A percentile compares a stretch with the other conserved stretches of the same genome.
These are phyloP conservation scores for Hymenotorrendiella dingleyae DNA, from an alignment of 2,329 filamentous ascomycete species.

Conservation along the genomic window DNA sequence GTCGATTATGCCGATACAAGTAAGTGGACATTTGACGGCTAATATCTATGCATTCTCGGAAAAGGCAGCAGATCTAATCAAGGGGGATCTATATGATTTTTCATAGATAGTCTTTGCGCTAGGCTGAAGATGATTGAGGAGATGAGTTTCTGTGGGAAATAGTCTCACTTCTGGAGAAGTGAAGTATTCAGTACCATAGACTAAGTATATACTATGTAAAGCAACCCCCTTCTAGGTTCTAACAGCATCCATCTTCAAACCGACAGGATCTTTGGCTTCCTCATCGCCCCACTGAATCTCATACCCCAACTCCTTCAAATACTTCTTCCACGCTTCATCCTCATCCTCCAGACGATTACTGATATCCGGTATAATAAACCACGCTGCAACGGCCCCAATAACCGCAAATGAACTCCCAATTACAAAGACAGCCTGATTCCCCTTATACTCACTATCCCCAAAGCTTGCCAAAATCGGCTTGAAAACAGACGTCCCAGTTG, in stretches of 20 bases:
- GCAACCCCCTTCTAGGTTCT: conserved; percentile 4
- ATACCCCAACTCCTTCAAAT: conserved; percentile 39
- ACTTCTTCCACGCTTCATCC: conserved; percentile 39
- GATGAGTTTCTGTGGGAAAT: too few relatives aligned
- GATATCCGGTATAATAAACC: conserved; percentile 41
- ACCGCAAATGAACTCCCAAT: conserved; percentile 45
- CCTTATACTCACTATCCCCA: conserved; percentile 35
- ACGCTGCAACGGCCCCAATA: conserved; percentile 38
- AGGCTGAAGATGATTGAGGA: too few relatives aligned
- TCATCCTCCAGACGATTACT: conserved; percentile 38
- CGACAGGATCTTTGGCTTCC: conserved; percentile 27
- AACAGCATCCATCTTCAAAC: conserved; percentile 19
- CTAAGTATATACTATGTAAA: too few relatives aligned
- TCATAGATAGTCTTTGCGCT: too few relatives aligned
- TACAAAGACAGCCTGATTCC: conserved; percentile 44
- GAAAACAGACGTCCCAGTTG: conserved; percentile 80
- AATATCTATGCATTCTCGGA: conserved; percentile 16
- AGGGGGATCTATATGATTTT: too few relatives aligned
- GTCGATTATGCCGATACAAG: conserved; percentile 42
- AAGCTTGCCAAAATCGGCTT: conserved; percentile 55
- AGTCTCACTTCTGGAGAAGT: too few relatives aligned
- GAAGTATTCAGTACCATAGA: too few relatives aligned
- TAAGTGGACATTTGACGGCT: conserved; percentile 7
- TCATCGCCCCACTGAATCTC: conserved; percentile 32
- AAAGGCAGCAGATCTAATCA: conserved; percentile 15